phyloP scores from a whole-genome alignment of 169 alveolate species.

The Plasmodium sp. region DNA sequence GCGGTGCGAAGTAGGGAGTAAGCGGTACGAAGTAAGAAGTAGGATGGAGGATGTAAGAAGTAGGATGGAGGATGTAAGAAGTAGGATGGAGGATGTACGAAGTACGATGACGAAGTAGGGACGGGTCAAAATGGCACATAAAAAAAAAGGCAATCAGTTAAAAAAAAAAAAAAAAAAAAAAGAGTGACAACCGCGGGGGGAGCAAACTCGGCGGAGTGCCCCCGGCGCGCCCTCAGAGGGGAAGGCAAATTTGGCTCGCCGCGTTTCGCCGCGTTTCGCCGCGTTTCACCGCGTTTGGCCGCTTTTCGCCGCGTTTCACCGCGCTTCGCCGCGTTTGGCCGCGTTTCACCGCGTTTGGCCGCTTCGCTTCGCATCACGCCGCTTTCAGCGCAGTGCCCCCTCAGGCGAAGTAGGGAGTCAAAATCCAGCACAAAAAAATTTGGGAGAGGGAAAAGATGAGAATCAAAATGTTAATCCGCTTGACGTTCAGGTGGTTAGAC shows the following conservation, averaged over 20 bases:
- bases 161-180: background rate
- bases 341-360: background rate
- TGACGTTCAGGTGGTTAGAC: slow-evolving; percentile 2
- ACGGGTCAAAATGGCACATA: background rate
- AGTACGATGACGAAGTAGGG: background rate
- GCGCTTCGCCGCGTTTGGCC: background rate
- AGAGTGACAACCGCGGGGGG: background rate
- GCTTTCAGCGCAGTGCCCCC: background rate
- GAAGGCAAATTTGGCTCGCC: background rate
- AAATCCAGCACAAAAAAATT: slow-evolving; percentile 68
- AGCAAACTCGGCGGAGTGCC: background rate
- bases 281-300: background rate
- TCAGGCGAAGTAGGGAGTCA: slow-evolving; percentile 48
- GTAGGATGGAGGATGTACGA: too few species aligned
- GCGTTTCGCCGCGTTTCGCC: background rate
- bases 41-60: too few species aligned
- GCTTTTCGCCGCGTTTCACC: background rate
- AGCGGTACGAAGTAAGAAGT: too few species aligned
- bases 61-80: background rate
- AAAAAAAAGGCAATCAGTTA: background rate
- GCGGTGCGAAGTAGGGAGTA: too few species aligned
- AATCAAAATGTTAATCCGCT: slow-evolving; percentile 31
- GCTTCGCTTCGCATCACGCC: background rate
- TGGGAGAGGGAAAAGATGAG: slow-evolving; percentile 38
- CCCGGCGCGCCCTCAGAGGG: too few species aligned